These are phyloP conservation scores for Drechslerella dactyloides DNA, from an alignment of 2,329 filamentous ascomycete genomes.

Conservation along the genomic window DNA sequence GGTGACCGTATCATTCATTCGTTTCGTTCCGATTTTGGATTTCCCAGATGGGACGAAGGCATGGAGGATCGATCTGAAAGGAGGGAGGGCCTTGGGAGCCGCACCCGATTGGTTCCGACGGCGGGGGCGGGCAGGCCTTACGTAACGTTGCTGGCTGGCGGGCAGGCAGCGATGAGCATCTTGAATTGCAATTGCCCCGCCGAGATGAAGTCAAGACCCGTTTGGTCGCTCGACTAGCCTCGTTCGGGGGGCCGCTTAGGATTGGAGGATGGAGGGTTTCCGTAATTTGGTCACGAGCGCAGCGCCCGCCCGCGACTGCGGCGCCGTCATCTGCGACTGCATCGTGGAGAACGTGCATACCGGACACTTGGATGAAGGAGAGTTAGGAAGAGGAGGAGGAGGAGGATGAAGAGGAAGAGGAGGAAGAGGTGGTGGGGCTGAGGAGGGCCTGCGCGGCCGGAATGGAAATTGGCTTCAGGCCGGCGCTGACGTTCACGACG, in stretches of 20 bases:
- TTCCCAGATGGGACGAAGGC: no score
- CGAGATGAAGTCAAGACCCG: neutral
- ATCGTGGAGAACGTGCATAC: neutral
- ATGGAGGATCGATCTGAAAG: no score
- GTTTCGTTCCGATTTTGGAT: no score
- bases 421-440: neutral
- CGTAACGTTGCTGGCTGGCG: neutral
- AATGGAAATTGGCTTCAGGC: neutral
- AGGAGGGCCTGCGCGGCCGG: neutral
- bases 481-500: neutral
- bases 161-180: slow-evolving; percentile 3
- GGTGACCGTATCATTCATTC: no score
- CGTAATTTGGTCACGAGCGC: neutral
- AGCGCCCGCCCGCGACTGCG: no score
- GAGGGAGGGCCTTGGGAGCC: no score
- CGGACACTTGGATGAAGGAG: neutral
- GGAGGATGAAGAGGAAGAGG: neutral
- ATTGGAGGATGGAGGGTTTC: neutral
- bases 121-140: slow-evolving; percentile 2
- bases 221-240: no score
- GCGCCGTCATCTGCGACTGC: no score
- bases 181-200: neutral
- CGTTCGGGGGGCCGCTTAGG: no score
- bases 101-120: slow-evolving; percentile 49
- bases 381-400: neutral